phyloP scores from a whole-genome alignment of 2,329 filamentous ascomycete species.

The Colletotrichum sp. region DNA sequence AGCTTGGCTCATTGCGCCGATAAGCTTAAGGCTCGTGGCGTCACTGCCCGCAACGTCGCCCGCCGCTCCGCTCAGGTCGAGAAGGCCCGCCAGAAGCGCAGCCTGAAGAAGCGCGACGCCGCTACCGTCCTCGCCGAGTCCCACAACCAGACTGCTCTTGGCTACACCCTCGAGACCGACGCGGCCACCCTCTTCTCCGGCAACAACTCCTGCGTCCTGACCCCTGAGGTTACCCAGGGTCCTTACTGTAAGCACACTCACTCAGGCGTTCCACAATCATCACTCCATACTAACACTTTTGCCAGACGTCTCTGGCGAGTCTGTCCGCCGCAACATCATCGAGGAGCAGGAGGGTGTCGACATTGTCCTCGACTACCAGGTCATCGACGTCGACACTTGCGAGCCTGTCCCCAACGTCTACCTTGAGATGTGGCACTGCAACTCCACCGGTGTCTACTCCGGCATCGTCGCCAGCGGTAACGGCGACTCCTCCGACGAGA shows the following conservation, averaged over 20 bases:
- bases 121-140: constrained; percentile 34
- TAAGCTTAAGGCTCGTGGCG: constrained; percentile 50
- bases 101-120: constrained; percentile 32
- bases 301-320: constrained; percentile 38
- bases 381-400: constrained; percentile 47
- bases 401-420: constrained; percentile 41
- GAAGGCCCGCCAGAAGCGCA: constrained; percentile 44
- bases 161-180: constrained; percentile 32
- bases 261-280: fast-evolving
- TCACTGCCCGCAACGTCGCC: constrained; percentile 46
- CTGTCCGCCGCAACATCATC: constrained; percentile 42
- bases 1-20: constrained; percentile 51
- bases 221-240: constrained; percentile 51
- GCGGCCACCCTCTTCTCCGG: constrained; percentile 36
- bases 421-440: constrained; percentile 51
- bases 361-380: constrained; percentile 46
- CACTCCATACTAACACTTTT: background rate
- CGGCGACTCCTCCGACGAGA: constrained; percentile 30
- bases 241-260: constrained; percentile 44
- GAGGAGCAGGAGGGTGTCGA: constrained; percentile 46
- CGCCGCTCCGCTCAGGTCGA: constrained; percentile 47
- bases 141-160: constrained; percentile 36
- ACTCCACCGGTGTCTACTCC: constrained; percentile 50
- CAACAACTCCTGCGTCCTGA: constrained; percentile 48
- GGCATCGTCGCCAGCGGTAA: constrained; percentile 41